These are phyloP conservation scores for Cynanchum wilfordii DNA, from an alignment of 257 asterid species.

Conservation along the genomic window DNA sequence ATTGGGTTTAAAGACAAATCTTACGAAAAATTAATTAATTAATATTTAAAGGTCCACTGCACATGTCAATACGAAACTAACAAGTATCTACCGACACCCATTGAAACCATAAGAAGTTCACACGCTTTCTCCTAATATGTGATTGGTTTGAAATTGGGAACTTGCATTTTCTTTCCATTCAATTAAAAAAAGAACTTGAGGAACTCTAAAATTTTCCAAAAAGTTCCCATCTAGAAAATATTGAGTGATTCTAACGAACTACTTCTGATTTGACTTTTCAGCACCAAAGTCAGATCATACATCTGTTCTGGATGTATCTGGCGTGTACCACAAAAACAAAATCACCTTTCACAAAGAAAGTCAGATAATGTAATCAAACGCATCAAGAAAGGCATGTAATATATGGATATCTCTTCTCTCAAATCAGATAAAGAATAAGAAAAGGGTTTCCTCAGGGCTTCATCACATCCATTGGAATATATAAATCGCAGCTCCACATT, in stretches of 20 bases:
- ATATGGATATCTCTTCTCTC: background rate
- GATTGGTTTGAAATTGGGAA: background rate
- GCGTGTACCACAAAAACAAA: background rate
- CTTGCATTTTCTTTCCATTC: background rate
- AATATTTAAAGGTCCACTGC: background rate
- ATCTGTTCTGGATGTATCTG: background rate
- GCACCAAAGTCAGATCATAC: background rate
- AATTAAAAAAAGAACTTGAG: background rate
- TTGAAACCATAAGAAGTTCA: too few species aligned
- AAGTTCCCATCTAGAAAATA: background rate
- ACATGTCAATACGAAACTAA: background rate
- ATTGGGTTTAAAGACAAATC: background rate
- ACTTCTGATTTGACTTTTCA: background rate
- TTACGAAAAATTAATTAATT: background rate
- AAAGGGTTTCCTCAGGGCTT: background rate
- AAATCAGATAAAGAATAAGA: background rate
- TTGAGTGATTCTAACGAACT: conserved; percentile 5
- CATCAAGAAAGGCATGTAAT: conserved; percentile 3
- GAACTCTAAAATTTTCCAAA: background rate
- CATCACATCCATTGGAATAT: background rate
- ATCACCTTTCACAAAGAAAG: background rate
- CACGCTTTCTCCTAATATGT: background rate
- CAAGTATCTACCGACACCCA: background rate
- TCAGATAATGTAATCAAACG: background rate
- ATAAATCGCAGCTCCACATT: background rate